These are phyloP conservation scores for Digitaria exilis DNA, from an alignment of 202 grass and related monocot genomes.

Conservation along the genomic window DNA sequence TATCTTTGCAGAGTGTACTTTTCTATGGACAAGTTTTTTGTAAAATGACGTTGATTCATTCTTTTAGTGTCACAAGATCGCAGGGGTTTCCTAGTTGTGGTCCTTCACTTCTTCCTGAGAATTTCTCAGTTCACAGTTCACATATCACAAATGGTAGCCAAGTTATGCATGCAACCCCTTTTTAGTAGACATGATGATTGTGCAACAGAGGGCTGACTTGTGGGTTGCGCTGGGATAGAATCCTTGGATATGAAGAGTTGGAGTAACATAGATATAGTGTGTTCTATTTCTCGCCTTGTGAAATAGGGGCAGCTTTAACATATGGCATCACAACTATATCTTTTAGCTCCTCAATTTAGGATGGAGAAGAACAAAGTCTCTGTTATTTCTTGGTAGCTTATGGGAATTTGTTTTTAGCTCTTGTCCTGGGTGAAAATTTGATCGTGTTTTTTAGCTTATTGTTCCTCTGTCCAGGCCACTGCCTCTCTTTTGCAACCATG, in stretches of 20 bases:
- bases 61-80: not conserved
- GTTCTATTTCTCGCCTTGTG: not conserved
- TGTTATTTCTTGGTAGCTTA: not conserved
- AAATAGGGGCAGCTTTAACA: not conserved
- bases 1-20: not conserved
- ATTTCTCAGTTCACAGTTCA: not conserved
- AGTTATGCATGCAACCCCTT: not conserved
- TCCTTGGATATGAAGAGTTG: not conserved
- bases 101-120: not conserved
- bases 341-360: not conserved
- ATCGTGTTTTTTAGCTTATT: not conserved
- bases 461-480: not conserved
- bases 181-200: not conserved
- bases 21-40: not conserved
- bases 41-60: not conserved
- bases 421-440: slow-evolving; percentile 1
- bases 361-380: not conserved
- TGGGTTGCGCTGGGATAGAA: not conserved
- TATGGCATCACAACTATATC: not conserved
- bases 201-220: not conserved
- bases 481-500: not conserved
- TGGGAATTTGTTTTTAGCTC: not conserved
- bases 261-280: not conserved
- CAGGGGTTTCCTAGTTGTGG: not conserved
- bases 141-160: not conserved